phyloP scores from a whole-genome alignment of 1,284 basidiomycete species.

The Agroathelia rolfsii region DNA sequence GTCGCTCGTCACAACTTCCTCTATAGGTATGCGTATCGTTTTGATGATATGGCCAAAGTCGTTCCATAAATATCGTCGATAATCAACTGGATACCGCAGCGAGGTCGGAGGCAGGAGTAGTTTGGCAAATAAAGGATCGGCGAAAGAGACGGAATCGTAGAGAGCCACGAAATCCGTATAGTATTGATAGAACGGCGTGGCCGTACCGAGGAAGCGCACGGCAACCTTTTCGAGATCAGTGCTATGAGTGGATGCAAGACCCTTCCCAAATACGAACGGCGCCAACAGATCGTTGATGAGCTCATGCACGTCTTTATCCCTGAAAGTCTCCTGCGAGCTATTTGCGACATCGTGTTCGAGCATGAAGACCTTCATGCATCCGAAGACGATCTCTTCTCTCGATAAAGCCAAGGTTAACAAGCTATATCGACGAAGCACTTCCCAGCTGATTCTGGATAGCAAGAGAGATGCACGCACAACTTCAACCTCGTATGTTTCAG shows the following conservation, averaged over 20 bases:
- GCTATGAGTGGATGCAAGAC: too few relatives aligned
- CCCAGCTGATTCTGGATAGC: conserved; percentile 36
- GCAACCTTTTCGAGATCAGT: conserved; percentile 59
- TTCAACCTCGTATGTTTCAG: conserved; percentile 77
- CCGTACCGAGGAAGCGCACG: conserved; percentile 49
- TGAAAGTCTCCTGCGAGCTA: conserved; percentile 72
- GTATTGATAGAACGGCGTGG: conserved; percentile 84
- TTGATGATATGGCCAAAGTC: conserved; percentile 59
- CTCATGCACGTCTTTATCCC: conserved; percentile 48
- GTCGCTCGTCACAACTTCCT: conserved; percentile 36
- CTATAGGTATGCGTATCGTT: conserved; percentile 42
- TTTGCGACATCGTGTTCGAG: conserved; percentile 86
- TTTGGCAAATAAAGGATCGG: conserved; percentile 66
- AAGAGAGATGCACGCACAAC: conserved; percentile 61
- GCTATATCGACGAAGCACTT: conserved; percentile 32
- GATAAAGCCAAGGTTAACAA: conserved; percentile 31
- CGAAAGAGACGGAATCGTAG: conserved; percentile 87
- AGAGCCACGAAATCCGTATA: conserved; percentile 87
- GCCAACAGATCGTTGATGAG: conserved; percentile 52
- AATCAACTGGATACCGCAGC: conserved; percentile 75
- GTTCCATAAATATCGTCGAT: conserved; percentile 77
- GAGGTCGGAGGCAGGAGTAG: conserved; percentile 67
- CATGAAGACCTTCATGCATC: conserved; percentile 92
- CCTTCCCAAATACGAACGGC: too few relatives aligned
- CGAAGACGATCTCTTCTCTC: conserved; percentile 57